Base-by-base conservation (phyloP, 208 protist genomes). In the Leishmania guyanensis region DNA sequence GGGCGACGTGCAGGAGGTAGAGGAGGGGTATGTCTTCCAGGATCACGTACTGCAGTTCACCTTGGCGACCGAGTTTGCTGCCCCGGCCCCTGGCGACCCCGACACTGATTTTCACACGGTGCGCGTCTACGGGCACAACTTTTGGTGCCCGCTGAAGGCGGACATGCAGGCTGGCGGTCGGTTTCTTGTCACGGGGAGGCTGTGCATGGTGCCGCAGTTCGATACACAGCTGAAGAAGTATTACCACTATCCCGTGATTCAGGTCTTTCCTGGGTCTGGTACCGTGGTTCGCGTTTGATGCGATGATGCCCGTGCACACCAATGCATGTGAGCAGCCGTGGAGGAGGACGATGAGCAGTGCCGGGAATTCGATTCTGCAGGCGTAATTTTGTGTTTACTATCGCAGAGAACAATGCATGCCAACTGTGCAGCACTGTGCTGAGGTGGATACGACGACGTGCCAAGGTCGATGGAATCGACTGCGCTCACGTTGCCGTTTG, bases 21-120 rank as follows among this genome's bases (percentile, higher is more conserved):
- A 95, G 74, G 87, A 92, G 75, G 95, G 95, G 1, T 98, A 94
- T 74, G 93, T 97, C 4, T 97, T 96, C 82, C 85, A 95, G 79
- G 92, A 98, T 43, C 86, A 96, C 46, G 92, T 98, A 29, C 80
- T 97, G 60, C 95, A 98, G 85, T 96, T 96, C 56, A 95, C 91
- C 6, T 64, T 98, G 26, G 87, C 86, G n/a, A 97, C 93, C 14
- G 87, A 94, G 82, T 98, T 98, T 73, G 88, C 89, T 16, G 86
- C 84, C 16, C 95, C 95, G 16, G 85, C 93, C 0, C 85, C 90
- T 36, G 95, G 95, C 1, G 95, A 98, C 51, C 91, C 95, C 20
- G 93, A 97, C 79, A 94, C 93, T 83, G 95, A 98, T 75, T 95
- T 96, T 77, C 92, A 97, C 78, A 94, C 91, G 5, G 89, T 98